phyloP scores from a whole-genome alignment of 2,329 filamentous ascomycete species.

The Daldinia sp. region DNA sequence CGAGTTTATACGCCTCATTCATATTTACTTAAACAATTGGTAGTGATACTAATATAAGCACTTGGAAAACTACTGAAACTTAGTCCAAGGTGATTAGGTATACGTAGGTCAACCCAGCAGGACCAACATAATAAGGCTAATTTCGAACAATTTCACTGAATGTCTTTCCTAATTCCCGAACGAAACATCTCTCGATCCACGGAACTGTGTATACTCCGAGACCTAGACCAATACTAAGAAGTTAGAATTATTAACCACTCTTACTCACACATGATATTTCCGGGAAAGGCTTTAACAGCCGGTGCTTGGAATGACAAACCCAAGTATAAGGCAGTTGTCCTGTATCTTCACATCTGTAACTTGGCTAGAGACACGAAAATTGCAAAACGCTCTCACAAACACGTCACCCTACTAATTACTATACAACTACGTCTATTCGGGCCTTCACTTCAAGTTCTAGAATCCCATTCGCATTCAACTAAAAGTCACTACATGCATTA shows the following conservation, averaged over 20 bases:
- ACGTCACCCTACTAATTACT: not conserved
- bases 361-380: not conserved
- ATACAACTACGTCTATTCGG: not conserved
- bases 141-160: conserved; percentile 12
- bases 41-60: not conserved
- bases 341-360: not conserved
- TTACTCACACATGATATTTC: not conserved
- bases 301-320: not conserved
- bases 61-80: not conserved
- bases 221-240: not conserved
- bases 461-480: not conserved
- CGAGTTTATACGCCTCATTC: too few relatives aligned
- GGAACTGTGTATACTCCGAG: not conserved
- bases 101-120: not conserved
- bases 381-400: not conserved
- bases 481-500: not conserved
- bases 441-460: conserved; percentile 10
- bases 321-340: not conserved
- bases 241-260: not conserved
- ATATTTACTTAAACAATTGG: not conserved
- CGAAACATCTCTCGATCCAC: not conserved
- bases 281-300: not conserved
- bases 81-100: not conserved
- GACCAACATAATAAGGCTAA: not conserved
- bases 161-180: conserved; percentile 34